Percentiles rank a stretch among this genome's conserved stretches.
Evolutionary conservation across 805 yeast genomes (phyloP).

Genomic region (Candida ponderosae): DNA sequence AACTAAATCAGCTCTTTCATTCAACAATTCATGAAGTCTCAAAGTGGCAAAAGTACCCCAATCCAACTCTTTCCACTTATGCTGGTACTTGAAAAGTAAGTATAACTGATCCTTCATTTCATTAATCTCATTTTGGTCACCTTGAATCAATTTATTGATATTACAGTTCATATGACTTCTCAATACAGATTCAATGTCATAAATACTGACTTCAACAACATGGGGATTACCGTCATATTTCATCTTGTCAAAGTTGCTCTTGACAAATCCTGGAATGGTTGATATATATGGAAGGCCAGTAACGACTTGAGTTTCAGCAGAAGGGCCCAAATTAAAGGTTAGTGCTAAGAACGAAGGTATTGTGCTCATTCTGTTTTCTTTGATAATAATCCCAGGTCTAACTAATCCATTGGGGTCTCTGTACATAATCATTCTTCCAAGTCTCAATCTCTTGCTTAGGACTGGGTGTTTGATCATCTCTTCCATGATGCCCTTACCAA

Average conservation of each 20-base stretch:
- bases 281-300: constrained; percentile 28
- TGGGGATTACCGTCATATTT: constrained; percentile 25
- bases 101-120: constrained; percentile 29
- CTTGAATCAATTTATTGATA: constrained; percentile 6
- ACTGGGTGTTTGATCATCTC: constrained; percentile 40
- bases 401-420: constrained; percentile 35
- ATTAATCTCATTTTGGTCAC: constrained; percentile 22
- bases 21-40: constrained; percentile 26
- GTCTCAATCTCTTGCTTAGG: constrained; percentile 37
- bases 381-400: constrained; percentile 48
- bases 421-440: constrained; percentile 54
- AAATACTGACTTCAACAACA: constrained; percentile 30
- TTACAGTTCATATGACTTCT: constrained; percentile 31
- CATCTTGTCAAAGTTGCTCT: constrained; percentile 16
- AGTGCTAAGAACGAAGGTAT: constrained; percentile 25
- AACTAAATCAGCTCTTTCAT: constrained; percentile 28
- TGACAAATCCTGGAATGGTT: constrained; percentile 18
- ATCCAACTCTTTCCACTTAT: constrained; percentile 34
- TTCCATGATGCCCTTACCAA: constrained; percentile 37
- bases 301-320: constrained; percentile 19
- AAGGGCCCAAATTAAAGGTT: constrained; percentile 36
- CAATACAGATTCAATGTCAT: constrained; percentile 36
- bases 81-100: constrained; percentile 28
- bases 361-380: constrained; percentile 18
- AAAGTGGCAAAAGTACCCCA: constrained; percentile 29